Percentiles rank a stretch among this genome's conserved stretches.
These are phyloP conservation scores for Colletotrichum limetticola DNA, from an alignment of 2,329 filamentous ascomycete species.

Conservation along the genomic window DNA sequence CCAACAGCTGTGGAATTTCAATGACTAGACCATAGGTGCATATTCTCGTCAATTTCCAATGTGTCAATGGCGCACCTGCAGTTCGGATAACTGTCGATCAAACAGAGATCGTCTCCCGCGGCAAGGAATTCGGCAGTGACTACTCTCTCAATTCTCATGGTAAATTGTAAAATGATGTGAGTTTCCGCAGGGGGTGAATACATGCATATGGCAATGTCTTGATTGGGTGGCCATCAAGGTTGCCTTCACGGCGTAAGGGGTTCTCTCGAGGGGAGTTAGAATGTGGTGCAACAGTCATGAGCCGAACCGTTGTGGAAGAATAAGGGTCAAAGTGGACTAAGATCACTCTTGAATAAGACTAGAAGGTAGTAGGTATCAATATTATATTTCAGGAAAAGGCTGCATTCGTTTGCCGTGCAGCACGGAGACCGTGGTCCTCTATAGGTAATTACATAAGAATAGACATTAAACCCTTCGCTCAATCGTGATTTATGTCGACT, in stretches of 20 bases:
- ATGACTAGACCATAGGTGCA: not conserved
- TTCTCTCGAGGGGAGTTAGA: no score
- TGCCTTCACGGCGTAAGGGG: no score
- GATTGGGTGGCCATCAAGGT: no score
- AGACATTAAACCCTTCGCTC: not conserved
- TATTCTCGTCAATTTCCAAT: not conserved
- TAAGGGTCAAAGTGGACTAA: no score
- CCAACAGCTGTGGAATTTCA: no score
- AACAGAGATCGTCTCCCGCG: not conserved
- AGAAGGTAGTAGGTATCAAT: not conserved
- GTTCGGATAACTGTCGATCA: not conserved
- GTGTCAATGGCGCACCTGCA: not conserved
- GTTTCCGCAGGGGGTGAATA: no score
- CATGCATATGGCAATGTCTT: no score
- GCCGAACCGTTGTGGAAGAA: no score
- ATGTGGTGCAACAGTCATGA: no score
- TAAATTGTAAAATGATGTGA: no score
- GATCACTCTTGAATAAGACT: no score
- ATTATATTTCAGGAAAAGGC: not conserved
- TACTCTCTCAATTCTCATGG: not conserved
- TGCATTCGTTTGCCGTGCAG: slow-evolving; percentile 12
- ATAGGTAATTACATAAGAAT: not conserved
- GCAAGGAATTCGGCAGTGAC: not conserved
- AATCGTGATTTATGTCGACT: not conserved
- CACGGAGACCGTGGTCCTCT: not conserved